phyloP scores from a whole-genome alignment of 345 rosid species.

The Euphorbia peplus region DNA sequence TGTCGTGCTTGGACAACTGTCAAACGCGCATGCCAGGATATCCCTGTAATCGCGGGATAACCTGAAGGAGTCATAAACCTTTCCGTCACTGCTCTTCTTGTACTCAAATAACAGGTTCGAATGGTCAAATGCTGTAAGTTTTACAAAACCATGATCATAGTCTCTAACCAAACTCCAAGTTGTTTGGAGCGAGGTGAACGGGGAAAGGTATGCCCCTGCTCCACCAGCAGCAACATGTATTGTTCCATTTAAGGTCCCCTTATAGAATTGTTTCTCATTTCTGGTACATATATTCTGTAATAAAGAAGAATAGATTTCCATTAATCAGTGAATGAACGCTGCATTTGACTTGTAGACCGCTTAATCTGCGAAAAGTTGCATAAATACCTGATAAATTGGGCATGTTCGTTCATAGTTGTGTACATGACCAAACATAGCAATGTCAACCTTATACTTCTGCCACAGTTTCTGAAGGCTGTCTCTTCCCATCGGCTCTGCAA shows the following conservation, averaged over 20 bases:
- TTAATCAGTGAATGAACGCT: not conserved
- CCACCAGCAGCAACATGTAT: constrained; percentile 76
- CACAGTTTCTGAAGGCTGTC: constrained; percentile 69
- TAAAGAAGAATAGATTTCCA: constrained; percentile 3
- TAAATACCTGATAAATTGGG: constrained; percentile 4
- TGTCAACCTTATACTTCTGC: constrained; percentile 77
- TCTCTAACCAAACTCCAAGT: constrained; percentile 56
- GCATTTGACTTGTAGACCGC: not conserved
- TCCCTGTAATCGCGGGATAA: constrained; percentile 53
- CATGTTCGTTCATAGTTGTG: constrained; percentile 26
- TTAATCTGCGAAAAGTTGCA: not conserved
- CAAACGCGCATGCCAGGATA: constrained; percentile 51
- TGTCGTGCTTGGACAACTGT: constrained; percentile 53
- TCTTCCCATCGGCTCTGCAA: constrained; percentile 68
- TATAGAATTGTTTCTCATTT: constrained; percentile 44
- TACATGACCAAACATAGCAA: constrained; percentile 57
- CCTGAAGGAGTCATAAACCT: constrained; percentile 57
- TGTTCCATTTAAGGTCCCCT: constrained; percentile 55
- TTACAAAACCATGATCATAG: constrained; percentile 39
- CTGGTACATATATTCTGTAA: constrained; percentile 53
- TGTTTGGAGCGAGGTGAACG: constrained; percentile 44
- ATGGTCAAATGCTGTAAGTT: constrained; percentile 56
- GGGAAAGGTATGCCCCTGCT: constrained; percentile 58
- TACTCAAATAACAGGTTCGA: constrained; percentile 58
- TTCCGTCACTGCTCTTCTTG: constrained; percentile 66